Evolutionary conservation across 2,329 filamentous ascomycete genomes (phyloP).

Genomic region (Aspergillus fructus): DNA sequence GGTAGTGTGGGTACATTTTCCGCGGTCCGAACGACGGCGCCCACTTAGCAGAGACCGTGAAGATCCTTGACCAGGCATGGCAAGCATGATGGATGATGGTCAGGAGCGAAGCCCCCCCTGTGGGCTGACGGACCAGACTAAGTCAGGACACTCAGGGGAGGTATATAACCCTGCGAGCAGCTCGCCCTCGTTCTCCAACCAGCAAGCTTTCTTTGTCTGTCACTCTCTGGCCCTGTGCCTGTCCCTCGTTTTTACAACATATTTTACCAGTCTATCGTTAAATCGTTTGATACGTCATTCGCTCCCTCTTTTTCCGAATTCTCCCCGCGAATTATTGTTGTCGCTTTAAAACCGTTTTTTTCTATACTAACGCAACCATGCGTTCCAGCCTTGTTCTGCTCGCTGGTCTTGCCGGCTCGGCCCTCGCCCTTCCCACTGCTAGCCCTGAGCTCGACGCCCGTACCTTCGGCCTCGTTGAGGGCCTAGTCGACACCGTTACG

Average conservation of each 20-base stretch:
- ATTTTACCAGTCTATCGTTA: constrained; percentile 35
- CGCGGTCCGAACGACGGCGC: constrained; percentile 15
- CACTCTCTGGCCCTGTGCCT: constrained; percentile 22
- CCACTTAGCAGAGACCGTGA: constrained; percentile 22
- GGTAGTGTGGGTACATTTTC: constrained; percentile 13
- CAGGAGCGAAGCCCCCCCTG: constrained; percentile 2
- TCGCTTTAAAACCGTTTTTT: constrained; percentile 13
- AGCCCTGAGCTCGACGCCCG: constrained; percentile 27
- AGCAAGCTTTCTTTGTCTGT: constrained; percentile 23
- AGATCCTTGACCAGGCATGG: constrained; percentile 18
- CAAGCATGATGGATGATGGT: constrained; percentile 1
- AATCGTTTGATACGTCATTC: constrained; percentile 20
- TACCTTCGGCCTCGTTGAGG: constrained; percentile 22
- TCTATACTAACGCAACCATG: constrained; percentile 21
- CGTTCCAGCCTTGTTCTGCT: constrained; percentile 31
- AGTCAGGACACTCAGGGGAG: constrained; percentile 28
- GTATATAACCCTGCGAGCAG: constrained; percentile 34
- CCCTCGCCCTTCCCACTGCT: constrained; percentile 32
- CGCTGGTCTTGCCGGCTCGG: constrained; percentile 33
- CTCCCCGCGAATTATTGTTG: constrained; percentile 16
- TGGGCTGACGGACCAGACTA: constrained; percentile 2
- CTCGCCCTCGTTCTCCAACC: constrained; percentile 20
- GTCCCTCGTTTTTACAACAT: constrained; percentile 22
- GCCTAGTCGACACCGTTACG: constrained; percentile 23
- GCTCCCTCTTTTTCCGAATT: constrained; percentile 5